Conservation (phyloP, 2,329 filamentous ascomycete species). For the Ceratocystiopsis brevicomis region DNA sequence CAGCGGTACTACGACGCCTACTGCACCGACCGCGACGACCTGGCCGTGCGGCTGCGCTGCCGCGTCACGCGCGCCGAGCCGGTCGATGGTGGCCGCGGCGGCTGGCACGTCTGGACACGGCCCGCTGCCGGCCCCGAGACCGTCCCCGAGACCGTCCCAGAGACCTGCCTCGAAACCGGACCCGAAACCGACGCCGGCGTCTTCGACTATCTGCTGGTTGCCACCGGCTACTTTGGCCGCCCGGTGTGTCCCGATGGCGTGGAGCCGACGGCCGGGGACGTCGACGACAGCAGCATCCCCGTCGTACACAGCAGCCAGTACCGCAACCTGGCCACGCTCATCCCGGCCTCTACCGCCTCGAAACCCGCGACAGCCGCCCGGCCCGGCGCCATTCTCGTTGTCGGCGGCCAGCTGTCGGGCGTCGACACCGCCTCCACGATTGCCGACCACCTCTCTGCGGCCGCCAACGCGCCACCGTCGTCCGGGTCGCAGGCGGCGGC, state of each 20-base stretch:
- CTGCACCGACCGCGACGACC: constrained; percentile 19
- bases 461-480: constrained; percentile 30
- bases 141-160: constrained; percentile 22
- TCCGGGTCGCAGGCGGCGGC: neutral
- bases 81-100: constrained; percentile 9
- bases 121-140: neutral
- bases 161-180: constrained; percentile 9
- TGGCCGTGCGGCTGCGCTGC: constrained; percentile 30
- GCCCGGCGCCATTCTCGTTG: constrained; percentile 47
- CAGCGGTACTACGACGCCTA: constrained; percentile 43
- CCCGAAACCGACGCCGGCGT: constrained; percentile 19
- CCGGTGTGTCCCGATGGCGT: constrained; percentile 31
- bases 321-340: constrained; percentile 30
- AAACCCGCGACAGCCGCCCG: constrained; percentile 1
- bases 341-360: constrained; percentile 18
- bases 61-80: constrained; percentile 24
- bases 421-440: constrained; percentile 58
- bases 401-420: constrained; percentile 70
- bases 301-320: constrained; percentile 52
- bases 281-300: constrained; percentile 24
- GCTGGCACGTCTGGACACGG: constrained; percentile 20
- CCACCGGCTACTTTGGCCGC: constrained; percentile 58
- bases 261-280: constrained; percentile 19
- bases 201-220: constrained; percentile 56
- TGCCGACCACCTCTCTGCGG: constrained; percentile 50